Evolutionary conservation across 176 grass and related monocot species (phyloP).

Genomic region (Stipa capillata): DNA sequence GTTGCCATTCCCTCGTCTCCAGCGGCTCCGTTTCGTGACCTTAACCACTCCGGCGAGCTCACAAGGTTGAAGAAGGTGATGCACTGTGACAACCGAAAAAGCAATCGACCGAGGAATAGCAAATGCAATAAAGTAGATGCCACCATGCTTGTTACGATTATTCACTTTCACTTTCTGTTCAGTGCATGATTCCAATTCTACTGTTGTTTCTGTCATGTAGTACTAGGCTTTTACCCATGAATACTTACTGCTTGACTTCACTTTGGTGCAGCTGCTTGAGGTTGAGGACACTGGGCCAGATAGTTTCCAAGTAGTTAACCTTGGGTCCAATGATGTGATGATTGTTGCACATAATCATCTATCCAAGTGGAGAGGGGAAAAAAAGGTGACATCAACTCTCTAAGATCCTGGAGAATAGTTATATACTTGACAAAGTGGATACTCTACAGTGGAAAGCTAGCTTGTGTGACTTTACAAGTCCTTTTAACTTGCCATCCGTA

Average conservation of each 20-base stretch:
- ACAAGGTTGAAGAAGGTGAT: too few relatives aligned
- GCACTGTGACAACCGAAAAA: too few relatives aligned
- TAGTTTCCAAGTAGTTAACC: conserved; percentile 35
- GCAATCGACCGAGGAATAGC: too few relatives aligned
- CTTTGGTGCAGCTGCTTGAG: conserved; percentile 20
- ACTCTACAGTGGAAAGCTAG: conserved; percentile 18
- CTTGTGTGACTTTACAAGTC: conserved; percentile 3
- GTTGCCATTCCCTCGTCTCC: too few relatives aligned
- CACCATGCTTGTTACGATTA: conserved; percentile 7
- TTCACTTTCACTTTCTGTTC: too few relatives aligned
- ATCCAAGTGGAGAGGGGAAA: conserved; percentile 41
- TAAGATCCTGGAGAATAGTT: conserved; percentile 38
- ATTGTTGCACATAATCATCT: conserved; percentile 33
- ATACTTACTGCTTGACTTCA: conserved; percentile 14
- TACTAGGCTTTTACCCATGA: neutral
- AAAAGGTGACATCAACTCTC: conserved; percentile 32
- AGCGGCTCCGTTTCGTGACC: too few relatives aligned
- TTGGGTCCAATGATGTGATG: conserved; percentile 35
- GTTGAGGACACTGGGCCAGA: conserved; percentile 30
- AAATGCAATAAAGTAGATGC: conserved; percentile 28
- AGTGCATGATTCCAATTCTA: conserved; percentile 5
- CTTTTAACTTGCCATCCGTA: neutral
- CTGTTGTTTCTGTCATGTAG: neutral
- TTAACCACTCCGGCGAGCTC: too few relatives aligned
- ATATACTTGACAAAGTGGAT: conserved; percentile 18